Percentiles rank a stretch among this genome's conserved stretches.
Conservation (phyloP, 352 stramenopile species). For the Pythium inflatum region DNA sequence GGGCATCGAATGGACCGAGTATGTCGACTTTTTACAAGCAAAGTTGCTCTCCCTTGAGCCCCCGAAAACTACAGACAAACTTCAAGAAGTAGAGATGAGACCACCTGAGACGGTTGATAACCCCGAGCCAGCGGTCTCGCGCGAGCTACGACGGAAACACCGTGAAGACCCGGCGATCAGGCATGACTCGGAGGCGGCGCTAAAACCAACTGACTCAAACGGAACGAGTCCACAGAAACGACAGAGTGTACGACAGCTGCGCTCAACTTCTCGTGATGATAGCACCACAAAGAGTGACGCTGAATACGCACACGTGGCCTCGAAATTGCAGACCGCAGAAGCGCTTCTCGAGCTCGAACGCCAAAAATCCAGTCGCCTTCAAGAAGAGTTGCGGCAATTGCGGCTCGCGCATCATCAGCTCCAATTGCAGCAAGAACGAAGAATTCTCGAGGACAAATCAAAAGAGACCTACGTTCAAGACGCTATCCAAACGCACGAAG, state of each 20-base stretch:
- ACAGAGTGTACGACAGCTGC: conserved; percentile 13
- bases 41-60: conserved; percentile 21
- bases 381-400: conserved; percentile 26
- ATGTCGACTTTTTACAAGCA: conserved; percentile 49
- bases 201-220: not conserved
- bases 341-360: conserved; percentile 27
- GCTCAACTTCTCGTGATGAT: not conserved
- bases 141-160: conserved; percentile 24
- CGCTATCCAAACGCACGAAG: conserved; percentile 48
- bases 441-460: conserved; percentile 44
- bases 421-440: conserved; percentile 45
- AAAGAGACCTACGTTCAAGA: conserved; percentile 46
- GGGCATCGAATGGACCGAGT: conserved; percentile 62
- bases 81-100: not conserved
- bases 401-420: conserved; percentile 18
- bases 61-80: not conserved
- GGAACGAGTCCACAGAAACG: not conserved
- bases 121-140: not conserved
- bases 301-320: not conserved
- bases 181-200: not conserved
- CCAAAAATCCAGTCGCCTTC: conserved; percentile 13
- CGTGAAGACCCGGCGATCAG: conserved; percentile 20
- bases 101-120: not conserved
- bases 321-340: conserved; percentile 13
- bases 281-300: not conserved